Base-by-base conservation (phyloP, 768 basidiomycete species). In the Galerina sulciceps region DNA sequence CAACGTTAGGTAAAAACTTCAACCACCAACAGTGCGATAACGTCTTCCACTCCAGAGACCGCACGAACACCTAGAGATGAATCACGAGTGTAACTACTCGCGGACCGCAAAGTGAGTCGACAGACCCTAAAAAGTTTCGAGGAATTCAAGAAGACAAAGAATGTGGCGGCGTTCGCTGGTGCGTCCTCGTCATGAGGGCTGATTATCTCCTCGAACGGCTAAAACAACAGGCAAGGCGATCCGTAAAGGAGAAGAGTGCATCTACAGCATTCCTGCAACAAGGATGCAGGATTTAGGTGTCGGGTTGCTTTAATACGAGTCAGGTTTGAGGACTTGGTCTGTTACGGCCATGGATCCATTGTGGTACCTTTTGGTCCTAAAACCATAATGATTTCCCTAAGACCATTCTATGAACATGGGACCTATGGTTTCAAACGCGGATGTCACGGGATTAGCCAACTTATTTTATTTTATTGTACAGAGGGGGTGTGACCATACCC, bases 31-130 rank as follows among this genome's bases (percentile, higher is more conserved):
- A 31, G 4, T 8, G 26, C 26, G 26, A 5, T 31, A 31, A 8
- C 26, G 26, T 31, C 26, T 31, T 31, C 26, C 26, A 31, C 26
- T 31, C 26, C 26, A 31, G 26, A 31, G 35, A 9, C 48, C 18
- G 14, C 48, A 50, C 20, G 47, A 50, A 40, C 52, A n/a, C n/a
- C n/a, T n/a, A n/a, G n/a, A n/a, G n/a, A n/a, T 31, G 50, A 31
- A 50, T 59, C 58, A 59, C 58, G 58, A 46, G 58, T 54, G 20
- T 23, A 20, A 17, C 17, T 34, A 35, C 52, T 20, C 52, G 47
- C 59, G 54, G 59, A 23, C 59, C 59, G 59, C 22, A 20, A 26
- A 11, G 36, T 6, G 15, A 36, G 22, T 38, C 17, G 40, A 43
- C 20, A 18, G 50, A 17, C 22, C 31, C 43, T 15, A 35, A 17